Conservation (phyloP, 176 grass and related monocot genomes). For the Ensete glaucum region DNA sequence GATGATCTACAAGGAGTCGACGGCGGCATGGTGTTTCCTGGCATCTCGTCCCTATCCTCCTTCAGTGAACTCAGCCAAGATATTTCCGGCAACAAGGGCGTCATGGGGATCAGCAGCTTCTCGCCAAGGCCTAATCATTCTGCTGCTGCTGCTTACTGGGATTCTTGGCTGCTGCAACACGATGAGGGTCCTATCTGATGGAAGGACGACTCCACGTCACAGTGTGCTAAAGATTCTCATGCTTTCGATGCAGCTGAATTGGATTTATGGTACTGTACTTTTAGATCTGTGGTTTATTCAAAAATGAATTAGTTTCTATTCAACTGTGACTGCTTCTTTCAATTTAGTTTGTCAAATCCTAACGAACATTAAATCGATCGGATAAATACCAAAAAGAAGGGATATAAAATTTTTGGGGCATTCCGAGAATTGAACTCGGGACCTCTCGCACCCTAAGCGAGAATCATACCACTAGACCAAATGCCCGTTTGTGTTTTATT, state of each 20-base stretch:
- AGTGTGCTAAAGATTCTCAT: no score
- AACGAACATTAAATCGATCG: no score
- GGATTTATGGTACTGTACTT: no score
- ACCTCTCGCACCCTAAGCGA: constrained; percentile 65
- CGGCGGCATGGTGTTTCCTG: constrained; percentile 10
- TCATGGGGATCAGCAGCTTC: background rate
- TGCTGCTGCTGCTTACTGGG: constrained; percentile 20
- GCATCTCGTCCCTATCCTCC: constrained; percentile 24
- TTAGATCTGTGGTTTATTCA: no score
- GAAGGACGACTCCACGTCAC: no score
- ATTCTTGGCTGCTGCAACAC: background rate
- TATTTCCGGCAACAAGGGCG: background rate
- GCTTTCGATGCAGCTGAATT: no score
- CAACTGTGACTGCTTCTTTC: no score
- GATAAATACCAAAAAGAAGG: no score
- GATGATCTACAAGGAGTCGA: constrained; percentile 1
- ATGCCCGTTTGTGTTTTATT: constrained; percentile 17
- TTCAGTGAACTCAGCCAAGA: constrained; percentile 23
- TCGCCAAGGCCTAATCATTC: background rate
- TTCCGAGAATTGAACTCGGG: constrained; percentile 67
- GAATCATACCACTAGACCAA: constrained; percentile 61
- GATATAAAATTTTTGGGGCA: background rate
- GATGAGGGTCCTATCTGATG: no score
- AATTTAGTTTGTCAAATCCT: no score
- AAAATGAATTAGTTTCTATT: no score